A percentile compares a stretch with the other conserved stretches of the same genome.
Evolutionary conservation across 108 stramenopile genomes (phyloP).

Genomic region (Fragilaria crotonensis): DNA sequence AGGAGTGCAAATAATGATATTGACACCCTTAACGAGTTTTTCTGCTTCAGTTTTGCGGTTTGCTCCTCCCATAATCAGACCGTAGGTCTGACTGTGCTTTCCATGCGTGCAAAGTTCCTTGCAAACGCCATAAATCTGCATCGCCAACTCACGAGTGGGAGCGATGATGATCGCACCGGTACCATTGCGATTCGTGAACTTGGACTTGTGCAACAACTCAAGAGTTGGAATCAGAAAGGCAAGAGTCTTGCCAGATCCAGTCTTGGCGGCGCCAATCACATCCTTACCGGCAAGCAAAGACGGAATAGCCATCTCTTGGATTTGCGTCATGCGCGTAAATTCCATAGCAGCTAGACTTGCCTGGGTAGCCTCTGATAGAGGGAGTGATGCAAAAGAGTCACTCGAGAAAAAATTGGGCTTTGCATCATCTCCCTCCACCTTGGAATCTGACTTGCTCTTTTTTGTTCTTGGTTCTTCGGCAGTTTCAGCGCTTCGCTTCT

Average conservation of each 20-base stretch:
- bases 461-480: too few relatives aligned
- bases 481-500: not conserved
- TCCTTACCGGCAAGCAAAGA: slow-evolving; percentile 91
- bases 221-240: slow-evolving; percentile 94
- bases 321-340: slow-evolving; percentile 89
- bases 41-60: slow-evolving; percentile 97
- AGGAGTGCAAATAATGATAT: slow-evolving; percentile 95
- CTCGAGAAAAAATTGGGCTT: slow-evolving; percentile 33
- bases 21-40: slow-evolving; percentile 92
- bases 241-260: slow-evolving; percentile 96
- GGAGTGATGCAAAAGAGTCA: slow-evolving; percentile 74
- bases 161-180: slow-evolving; percentile 95
- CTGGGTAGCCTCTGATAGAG: slow-evolving; percentile 86
- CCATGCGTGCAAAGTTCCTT: slow-evolving; percentile 79
- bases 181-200: slow-evolving; percentile 87
- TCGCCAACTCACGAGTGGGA: slow-evolving; percentile 95
- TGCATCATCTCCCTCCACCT: not conserved
- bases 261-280: slow-evolving; percentile 97
- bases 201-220: slow-evolving; percentile 88
- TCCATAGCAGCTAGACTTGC: slow-evolving; percentile 64
- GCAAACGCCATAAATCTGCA: slow-evolving; percentile 99
- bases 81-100: slow-evolving; percentile 88
- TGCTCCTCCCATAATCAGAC: slow-evolving; percentile 96
- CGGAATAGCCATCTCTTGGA: slow-evolving; percentile 93
- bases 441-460: too few relatives aligned